Conservation (phyloP, 257 asterid species). For the Salvia hispanica region DNA sequence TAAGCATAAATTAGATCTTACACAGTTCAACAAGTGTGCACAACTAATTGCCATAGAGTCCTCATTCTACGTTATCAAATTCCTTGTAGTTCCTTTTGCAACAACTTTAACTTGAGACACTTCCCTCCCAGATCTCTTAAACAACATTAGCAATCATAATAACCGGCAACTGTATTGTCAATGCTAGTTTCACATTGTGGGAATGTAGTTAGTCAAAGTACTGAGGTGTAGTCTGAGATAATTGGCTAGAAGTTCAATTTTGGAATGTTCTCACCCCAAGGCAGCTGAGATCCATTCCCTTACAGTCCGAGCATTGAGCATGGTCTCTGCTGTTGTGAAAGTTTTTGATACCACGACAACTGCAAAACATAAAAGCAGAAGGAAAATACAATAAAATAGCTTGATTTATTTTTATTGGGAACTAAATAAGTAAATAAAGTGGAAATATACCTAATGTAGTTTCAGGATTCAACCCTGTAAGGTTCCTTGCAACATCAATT, state of each 20-base stretch:
- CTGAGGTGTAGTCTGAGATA: constrained; percentile 8
- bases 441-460: constrained; percentile 77
- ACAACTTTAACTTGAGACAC: constrained; percentile 13
- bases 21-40: neutral
- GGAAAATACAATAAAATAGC: constrained; percentile 8
- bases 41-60: constrained; percentile 3
- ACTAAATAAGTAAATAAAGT: constrained; percentile 17
- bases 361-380: constrained; percentile 42
- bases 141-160: neutral
- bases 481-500: constrained; percentile 84
- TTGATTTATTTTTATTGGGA: constrained; percentile 4
- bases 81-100: neutral
- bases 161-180: constrained; percentile 21
- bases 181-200: neutral
- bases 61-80: constrained; percentile 12
- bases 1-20: constrained; percentile 14
- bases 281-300: constrained; percentile 97
- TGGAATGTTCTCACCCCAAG: constrained; percentile 66
- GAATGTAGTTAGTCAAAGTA: constrained; percentile 14
- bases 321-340: constrained; percentile 98
- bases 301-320: constrained; percentile 93
- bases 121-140: constrained; percentile 9
- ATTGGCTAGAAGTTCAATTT: constrained; percentile 8
- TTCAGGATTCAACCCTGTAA: constrained; percentile 87
- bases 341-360: constrained; percentile 98